Percentiles rank a stretch among this genome's conserved stretches.
Conservation (phyloP, 805 yeast species). For the Trichomonascus vanleenenianus region DNA sequence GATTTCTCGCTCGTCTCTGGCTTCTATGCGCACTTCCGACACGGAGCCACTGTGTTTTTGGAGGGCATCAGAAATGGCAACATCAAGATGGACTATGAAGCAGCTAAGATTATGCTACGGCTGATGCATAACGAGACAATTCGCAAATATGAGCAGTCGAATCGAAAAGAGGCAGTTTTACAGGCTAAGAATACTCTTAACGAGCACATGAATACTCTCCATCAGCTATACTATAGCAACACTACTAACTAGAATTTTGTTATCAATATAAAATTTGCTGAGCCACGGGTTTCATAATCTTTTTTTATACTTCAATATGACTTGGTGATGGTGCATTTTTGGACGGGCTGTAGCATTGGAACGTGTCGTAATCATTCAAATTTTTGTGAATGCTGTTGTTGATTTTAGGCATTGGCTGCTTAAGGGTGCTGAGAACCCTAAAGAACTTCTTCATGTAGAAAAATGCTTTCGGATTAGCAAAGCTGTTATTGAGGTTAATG, state of each 20-base stretch:
- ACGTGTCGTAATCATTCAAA: too few relatives aligned
- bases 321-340: too few relatives aligned
- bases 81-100: constrained; percentile 35
- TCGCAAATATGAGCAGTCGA: constrained; percentile 18
- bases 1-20: constrained; percentile 45
- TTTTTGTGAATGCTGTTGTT: too few relatives aligned
- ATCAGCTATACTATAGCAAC: constrained; percentile 11
- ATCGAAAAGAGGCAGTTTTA: constrained; percentile 18
- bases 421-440: too few relatives aligned
- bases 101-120: constrained; percentile 43
- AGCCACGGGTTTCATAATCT: neutral
- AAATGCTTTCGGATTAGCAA: too few relatives aligned
- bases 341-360: too few relatives aligned
- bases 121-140: constrained; percentile 39
- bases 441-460: too few relatives aligned
- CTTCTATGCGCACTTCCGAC: constrained; percentile 50
- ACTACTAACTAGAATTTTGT: neutral
- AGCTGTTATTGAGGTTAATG: too few relatives aligned
- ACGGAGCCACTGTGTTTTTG: constrained; percentile 40
- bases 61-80: constrained; percentile 33
- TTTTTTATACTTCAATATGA: neutral
- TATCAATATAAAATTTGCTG: too few relatives aligned
- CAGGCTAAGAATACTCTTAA: constrained; percentile 14
- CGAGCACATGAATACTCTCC: constrained; percentile 14
- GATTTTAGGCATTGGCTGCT: too few relatives aligned